Percentiles rank a stretch among this genome's conserved stretches.
phyloP scores from a whole-genome alignment of 2,329 filamentous ascomycete genomes.

The Calcarisporium arbuscula region DNA sequence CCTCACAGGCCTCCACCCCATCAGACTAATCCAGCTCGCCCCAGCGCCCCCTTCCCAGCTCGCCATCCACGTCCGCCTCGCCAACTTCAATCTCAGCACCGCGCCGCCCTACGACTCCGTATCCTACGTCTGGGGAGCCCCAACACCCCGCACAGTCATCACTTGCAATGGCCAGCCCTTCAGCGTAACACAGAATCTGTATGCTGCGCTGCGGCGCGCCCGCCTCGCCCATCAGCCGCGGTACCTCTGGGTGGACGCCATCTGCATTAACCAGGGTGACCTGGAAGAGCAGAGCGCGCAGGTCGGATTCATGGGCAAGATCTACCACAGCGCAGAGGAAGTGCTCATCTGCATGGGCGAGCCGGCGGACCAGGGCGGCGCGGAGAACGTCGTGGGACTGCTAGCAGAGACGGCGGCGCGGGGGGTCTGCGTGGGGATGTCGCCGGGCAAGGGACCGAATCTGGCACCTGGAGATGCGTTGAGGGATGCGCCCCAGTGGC shows the following conservation, averaged over 20 bases:
- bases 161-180: too few species aligned
- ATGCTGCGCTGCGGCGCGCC: not conserved
- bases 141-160: too few species aligned
- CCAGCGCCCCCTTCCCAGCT: too few species aligned
- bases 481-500: not conserved
- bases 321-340: constrained; percentile 1
- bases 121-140: too few species aligned
- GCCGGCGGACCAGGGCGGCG: not conserved
- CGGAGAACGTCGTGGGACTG: not conserved
- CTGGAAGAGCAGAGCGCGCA: constrained; percentile 3
- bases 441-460: too few species aligned
- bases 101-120: too few species aligned
- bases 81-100: too few species aligned
- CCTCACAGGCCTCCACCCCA: too few species aligned
- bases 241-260: constrained; percentile 6
- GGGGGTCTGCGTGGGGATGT: not conserved
- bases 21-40: too few species aligned
- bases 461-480: too few species aligned
- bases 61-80: too few species aligned
- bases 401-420: not conserved
- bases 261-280: constrained; percentile 8
- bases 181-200: not conserved
- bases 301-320: constrained; percentile 5
- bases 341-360: constrained; percentile 4
- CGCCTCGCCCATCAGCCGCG: not conserved